Conservation (phyloP, 441 rosid species). For the Macaranga tanarius region DNA sequence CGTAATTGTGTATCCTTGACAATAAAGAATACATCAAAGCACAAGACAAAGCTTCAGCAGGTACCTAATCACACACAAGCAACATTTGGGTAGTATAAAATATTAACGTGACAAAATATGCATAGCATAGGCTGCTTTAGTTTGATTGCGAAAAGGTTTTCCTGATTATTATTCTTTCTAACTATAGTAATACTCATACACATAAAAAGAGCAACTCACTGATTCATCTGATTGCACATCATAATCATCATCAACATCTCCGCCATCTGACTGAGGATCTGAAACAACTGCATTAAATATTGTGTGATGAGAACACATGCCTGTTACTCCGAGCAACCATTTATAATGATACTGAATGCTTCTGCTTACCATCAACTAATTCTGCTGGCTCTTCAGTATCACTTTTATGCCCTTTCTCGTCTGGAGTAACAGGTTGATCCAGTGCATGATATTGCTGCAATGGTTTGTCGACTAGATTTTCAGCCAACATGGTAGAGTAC, state of each 20-base stretch:
- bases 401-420: constrained; percentile 41
- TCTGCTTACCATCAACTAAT: constrained; percentile 49
- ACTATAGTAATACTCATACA: background rate
- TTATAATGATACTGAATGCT: constrained; percentile 20
- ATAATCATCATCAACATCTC: constrained; percentile 72
- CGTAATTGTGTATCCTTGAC: background rate
- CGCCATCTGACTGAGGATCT: constrained; percentile 46
- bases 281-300: constrained; percentile 20
- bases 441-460: constrained; percentile 36
- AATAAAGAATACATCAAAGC: background rate
- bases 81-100: background rate
- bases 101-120: background rate
- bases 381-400: constrained; percentile 35
- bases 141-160: background rate
- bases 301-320: constrained; percentile 18
- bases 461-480: constrained; percentile 78
- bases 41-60: constrained; percentile 5
- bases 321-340: constrained; percentile 8
- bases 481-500: constrained; percentile 99
- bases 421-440: constrained; percentile 31
- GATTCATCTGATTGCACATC: constrained; percentile 59
- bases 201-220: constrained; percentile 46
- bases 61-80: constrained; percentile 7
- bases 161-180: background rate
- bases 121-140: background rate